Base-by-base conservation (phyloP, 2,329 filamentous ascomycete genomes). In the Colletotrichum salicis region DNA sequence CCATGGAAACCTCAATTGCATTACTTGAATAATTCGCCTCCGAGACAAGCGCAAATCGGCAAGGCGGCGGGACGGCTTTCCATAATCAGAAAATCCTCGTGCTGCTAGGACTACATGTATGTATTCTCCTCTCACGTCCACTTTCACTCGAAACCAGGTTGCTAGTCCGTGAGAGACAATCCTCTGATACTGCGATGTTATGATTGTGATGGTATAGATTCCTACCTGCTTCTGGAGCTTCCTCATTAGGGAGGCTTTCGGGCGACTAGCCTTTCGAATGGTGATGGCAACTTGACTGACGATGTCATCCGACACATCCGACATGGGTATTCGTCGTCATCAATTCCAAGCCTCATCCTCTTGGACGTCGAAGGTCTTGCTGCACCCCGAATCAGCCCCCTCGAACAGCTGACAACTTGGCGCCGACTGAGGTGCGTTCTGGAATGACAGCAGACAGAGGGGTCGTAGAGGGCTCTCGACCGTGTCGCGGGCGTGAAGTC, bases 361-460 rank as follows among this genome's bases (percentile, higher is more conserved):
- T 58, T 12, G 35, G 54, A 64, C 66, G 60, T 52, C 31, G 15
- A 37, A 52, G 13, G 22, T 41, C 41, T 29, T 35, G 24, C 64
- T 68, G 57, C 54, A 60, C 29, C n/a, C 35, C 54, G 45, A 54
- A 64, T 68, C 59, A 71, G 54, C 65, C 55, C 54, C 41, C 24
- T 68, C 64, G n/a, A 35, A 22, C 19, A 22, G 3, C 19, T 11
- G 5, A 33, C 5, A n/a, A 27, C 59, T 64, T 69, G 59, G 65
- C 65, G 51, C 11, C 29, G 33, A 56, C 13, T 19, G n/a, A n/a
- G n/a, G n/a, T n/a, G 15, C 37, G 37, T 41, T 41, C 37, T 41
- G 37, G 37, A 41, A 41, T 6, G 37, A 29, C 54, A 48, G 45
- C 33, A 54, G 29, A n/a, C 10, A 48, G 41, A 48, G 19, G 12